Percentiles rank a stretch among this genome's conserved stretches.
phyloP scores from a whole-genome alignment of 305 asterid genomes.

The Ilex paraguariensis region DNA sequence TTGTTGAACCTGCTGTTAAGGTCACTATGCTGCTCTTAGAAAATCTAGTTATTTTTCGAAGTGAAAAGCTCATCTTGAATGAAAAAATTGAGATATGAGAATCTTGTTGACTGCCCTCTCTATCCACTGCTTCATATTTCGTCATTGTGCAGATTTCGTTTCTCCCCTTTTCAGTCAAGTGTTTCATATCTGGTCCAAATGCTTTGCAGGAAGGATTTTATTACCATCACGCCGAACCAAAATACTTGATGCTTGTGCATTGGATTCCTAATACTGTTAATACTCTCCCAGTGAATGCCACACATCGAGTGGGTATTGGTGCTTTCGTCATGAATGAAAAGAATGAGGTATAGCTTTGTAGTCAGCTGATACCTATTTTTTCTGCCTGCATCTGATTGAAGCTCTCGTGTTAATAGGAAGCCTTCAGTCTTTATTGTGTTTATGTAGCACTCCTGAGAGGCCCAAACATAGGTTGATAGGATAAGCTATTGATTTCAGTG shows the following conservation, averaged over 20 bases:
- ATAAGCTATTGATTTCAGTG: no score
- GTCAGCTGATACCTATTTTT: background rate
- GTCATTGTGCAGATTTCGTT: no score
- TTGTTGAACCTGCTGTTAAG: conserved; percentile 81
- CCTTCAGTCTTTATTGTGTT: background rate
- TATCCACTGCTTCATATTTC: no score
- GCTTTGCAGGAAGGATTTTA: conserved; percentile 83
- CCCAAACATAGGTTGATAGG: no score
- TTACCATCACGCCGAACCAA: conserved; percentile 94
- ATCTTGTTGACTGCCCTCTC: no score
- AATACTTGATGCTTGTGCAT: conserved; percentile 79
- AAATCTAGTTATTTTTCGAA: background rate
- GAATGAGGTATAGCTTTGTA: conserved; percentile 47
- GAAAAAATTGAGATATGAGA: background rate
- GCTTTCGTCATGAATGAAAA: conserved; percentile 78
- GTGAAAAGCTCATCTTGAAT: conserved; percentile 8
- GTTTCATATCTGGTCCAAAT: conserved; percentile 8
- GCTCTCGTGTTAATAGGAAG: no score
- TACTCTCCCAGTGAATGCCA: conserved; percentile 81
- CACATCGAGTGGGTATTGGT: conserved; percentile 88
- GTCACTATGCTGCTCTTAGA: conserved; percentile 27
- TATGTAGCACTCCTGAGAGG: no score
- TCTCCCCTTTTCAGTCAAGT: background rate
- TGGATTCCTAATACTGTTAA: conserved; percentile 69
- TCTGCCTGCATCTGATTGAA: background rate